Percentiles rank a stretch among this genome's conserved stretches.
These are phyloP conservation scores for Grigorovia humatica DNA, from an alignment of 805 yeast species.

Conservation along the genomic window DNA sequence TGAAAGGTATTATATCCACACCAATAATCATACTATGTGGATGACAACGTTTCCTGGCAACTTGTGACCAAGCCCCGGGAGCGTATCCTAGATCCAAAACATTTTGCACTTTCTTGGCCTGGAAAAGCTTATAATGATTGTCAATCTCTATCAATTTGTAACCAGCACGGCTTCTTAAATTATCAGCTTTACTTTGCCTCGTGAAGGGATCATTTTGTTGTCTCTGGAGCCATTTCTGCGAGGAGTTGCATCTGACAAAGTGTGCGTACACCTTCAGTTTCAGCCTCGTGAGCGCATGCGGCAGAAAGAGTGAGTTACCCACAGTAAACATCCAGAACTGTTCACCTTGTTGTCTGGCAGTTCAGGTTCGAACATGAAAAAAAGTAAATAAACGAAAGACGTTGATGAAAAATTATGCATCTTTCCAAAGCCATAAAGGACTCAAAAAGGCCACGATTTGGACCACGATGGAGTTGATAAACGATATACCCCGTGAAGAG, in stretches of 20 bases:
- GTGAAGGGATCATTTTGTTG: conserved; percentile 57
- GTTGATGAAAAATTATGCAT: not conserved
- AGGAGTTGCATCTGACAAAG: conserved; percentile 35
- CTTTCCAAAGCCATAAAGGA: not conserved
- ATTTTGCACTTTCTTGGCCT: conserved; percentile 33
- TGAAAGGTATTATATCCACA: conserved; percentile 67
- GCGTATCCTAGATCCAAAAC: conserved; percentile 88
- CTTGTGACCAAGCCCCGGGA: conserved; percentile 94
- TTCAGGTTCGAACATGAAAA: not conserved
- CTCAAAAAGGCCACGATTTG: not conserved
- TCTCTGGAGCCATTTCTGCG: conserved; percentile 59
- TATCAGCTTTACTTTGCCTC: conserved; percentile 50
- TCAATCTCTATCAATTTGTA: conserved; percentile 74
- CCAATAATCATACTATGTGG: conserved; percentile 57
- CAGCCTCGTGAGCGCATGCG: not conserved
- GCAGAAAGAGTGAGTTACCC: not conserved
- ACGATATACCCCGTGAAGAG: not conserved
- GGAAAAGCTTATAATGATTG: conserved; percentile 49
- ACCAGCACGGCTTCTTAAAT: conserved; percentile 80
- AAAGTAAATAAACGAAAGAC: no score
- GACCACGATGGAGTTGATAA: not conserved
- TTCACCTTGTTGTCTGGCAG: not conserved
- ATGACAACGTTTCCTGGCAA: conserved; percentile 46
- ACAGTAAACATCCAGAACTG: not conserved
- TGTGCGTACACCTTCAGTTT: conserved; percentile 9